Conservation (phyloP, 306 rosid species). For the Sindora glabra region DNA sequence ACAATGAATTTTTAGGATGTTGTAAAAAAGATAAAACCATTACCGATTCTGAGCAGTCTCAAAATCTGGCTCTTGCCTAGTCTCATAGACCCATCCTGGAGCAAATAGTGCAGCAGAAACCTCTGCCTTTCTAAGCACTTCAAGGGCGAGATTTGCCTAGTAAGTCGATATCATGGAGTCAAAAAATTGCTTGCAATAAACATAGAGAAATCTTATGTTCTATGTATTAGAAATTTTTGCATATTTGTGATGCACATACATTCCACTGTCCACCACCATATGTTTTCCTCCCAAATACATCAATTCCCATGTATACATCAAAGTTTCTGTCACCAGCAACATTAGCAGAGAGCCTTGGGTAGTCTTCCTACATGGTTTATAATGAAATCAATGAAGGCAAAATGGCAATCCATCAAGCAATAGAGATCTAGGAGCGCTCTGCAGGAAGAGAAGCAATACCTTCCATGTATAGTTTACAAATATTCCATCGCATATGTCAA, state of each 20-base stretch:
- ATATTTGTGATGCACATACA: slow-evolving; percentile 41
- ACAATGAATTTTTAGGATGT: background rate
- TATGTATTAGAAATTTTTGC: background rate
- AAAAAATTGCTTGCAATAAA: background rate
- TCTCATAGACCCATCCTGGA: slow-evolving; percentile 90
- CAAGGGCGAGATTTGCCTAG: slow-evolving; percentile 73
- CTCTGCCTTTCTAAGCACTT: slow-evolving; percentile 51
- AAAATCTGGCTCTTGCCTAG: slow-evolving; percentile 72
- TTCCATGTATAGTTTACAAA: slow-evolving; percentile 80
- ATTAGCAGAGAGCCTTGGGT: slow-evolving; percentile 63
- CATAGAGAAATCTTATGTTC: background rate
- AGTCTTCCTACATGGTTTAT: slow-evolving; percentile 38
- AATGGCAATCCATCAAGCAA: background rate
- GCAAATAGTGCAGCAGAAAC: slow-evolving; percentile 91
- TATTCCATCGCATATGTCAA: slow-evolving; percentile 89
- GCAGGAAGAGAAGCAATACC: slow-evolving; percentile 41
- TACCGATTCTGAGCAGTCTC: slow-evolving; percentile 79
- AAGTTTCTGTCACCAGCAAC: slow-evolving; percentile 77
- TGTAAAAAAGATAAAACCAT: slow-evolving; percentile 11
- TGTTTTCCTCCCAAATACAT: slow-evolving; percentile 83
- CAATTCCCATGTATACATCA: slow-evolving; percentile 93
- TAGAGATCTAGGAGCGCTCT: background rate
- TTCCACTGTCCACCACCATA: slow-evolving; percentile 95
- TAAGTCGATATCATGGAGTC: slow-evolving; percentile 16
- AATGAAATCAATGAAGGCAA: background rate